These are phyloP conservation scores for Gaillardinia entomophila DNA, from an alignment of 805 yeast genomes.

Conservation along the genomic window DNA sequence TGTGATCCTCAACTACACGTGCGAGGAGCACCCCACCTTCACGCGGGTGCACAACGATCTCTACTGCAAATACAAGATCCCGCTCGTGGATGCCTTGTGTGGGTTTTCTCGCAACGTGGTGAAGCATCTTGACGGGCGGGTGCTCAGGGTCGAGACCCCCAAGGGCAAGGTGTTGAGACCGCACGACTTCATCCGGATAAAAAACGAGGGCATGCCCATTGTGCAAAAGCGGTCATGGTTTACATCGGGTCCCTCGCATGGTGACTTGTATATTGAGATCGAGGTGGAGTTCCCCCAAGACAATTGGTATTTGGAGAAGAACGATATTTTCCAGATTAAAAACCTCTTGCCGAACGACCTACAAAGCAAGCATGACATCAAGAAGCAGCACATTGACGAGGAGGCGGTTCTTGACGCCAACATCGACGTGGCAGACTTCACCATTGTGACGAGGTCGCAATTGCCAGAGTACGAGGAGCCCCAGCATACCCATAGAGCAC, in stretches of 20 bases:
- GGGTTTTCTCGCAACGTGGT: constrained; percentile 68
- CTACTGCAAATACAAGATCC: constrained; percentile 50
- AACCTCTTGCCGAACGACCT: constrained; percentile 47
- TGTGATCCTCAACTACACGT: constrained; percentile 56
- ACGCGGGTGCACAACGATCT: constrained; percentile 60
- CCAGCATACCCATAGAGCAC: neutral
- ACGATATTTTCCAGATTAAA: constrained; percentile 51
- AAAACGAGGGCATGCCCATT: constrained; percentile 82
- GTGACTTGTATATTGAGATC: constrained; percentile 68
- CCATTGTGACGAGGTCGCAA: constrained; percentile 15
- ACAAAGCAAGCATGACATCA: constrained; percentile 15
- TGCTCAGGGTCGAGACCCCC: constrained; percentile 58
- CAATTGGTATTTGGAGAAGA: constrained; percentile 74
- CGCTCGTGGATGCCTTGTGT: constrained; percentile 77
- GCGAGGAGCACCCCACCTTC: constrained; percentile 45
- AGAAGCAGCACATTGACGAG: constrained; percentile 16
- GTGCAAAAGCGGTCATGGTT: constrained; percentile 25
- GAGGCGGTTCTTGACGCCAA: constrained; percentile 30
- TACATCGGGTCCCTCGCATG: constrained; percentile 32
- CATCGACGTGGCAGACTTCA: constrained; percentile 31
- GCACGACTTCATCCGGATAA: constrained; percentile 57
- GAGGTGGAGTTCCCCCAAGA: constrained; percentile 79
- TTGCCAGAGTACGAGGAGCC: constrained; percentile 2
- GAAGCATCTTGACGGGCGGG: constrained; percentile 76
- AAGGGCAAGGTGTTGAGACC: constrained; percentile 80